Base-by-base conservation (phyloP, 257 asterid genomes). In the Solanum sitiens region DNA sequence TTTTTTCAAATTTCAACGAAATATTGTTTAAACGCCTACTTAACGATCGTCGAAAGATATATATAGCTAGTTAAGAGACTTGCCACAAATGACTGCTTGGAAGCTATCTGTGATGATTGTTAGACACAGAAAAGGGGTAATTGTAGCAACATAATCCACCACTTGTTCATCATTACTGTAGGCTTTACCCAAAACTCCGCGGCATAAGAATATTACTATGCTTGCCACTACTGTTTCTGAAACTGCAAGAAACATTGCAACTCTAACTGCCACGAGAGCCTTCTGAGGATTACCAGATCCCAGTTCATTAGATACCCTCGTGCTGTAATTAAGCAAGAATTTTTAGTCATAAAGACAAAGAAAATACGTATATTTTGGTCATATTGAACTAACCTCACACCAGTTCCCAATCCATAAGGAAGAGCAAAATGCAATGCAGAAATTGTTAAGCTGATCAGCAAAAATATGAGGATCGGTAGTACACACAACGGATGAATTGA, bases 301-400 rank as follows among this genome's bases (percentile, higher is more conserved):
- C 68, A 93, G 74, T 84, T 93, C 95, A 25, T 93, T 94, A 35
- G 96, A 94, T 42, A 93, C 94, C 65, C 91, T 90, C 27, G 96
- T 94, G 90, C 95, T 94, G 73, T 16, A 84, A 3, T 37, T 2
- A 11, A 77, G 63, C 65, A 23, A 44, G n/a, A 77, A 3, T 25
- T 13, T 11, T 7, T 25, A 23, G 63, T 77, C 27, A 5, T 14
- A 2, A 40, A 42, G 13, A 42, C 61, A 42, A 14, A 25, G 1
- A 3, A 40, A 21, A 10, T 50, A 75, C 4, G 35, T 56, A 75
- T 39, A 74, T 39, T 74, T 39, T 75, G 23, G 2, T n/a, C 18
- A 37, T 74, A 10, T 21, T 8, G 73, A 72, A 11, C 91, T 27
- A 73, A 94, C 96, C 97, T 95, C 61, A 90, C 94, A 74, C 94